phyloP scores from a whole-genome alignment of 805 yeast genomes.

The Babjeviella inositovora region DNA sequence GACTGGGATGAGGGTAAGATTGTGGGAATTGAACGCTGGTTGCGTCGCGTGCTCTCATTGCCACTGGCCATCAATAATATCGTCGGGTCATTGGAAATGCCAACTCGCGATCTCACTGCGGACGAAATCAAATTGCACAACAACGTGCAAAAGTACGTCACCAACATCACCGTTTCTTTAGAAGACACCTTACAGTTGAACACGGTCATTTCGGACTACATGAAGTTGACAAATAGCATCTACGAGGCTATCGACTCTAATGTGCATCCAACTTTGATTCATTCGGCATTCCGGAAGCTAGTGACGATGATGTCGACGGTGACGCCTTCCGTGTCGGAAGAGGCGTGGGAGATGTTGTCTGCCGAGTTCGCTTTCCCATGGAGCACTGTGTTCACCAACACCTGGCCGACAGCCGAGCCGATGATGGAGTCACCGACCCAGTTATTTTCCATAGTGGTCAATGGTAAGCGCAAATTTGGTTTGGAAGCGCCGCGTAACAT shows the following conservation, averaged over 20 bases:
- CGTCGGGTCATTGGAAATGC: constrained; percentile 5
- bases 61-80: constrained; percentile 1
- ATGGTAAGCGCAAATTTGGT: constrained; percentile 52
- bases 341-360: constrained; percentile 46
- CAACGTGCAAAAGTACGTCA: constrained; percentile 27
- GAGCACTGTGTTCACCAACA: constrained; percentile 33
- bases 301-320: constrained; percentile 63
- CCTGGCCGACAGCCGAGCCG: constrained; percentile 47
- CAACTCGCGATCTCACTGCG: constrained; percentile 9
- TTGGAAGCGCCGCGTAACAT: constrained; percentile 9
- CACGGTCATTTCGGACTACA: constrained; percentile 77
- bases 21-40: constrained; percentile 80
- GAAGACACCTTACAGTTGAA: constrained; percentile 48
- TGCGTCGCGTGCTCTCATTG: constrained; percentile 32
- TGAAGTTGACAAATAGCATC: constrained; percentile 59
- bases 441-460: constrained; percentile 46
- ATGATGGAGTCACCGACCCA: constrained; percentile 17
- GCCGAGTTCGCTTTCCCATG: constrained; percentile 11
- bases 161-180: constrained; percentile 42
- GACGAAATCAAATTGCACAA: constrained; percentile 44
- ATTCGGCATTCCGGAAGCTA: constrained; percentile 33
- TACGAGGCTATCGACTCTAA: constrained; percentile 16
- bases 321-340: constrained; percentile 72
- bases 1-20: constrained; percentile 88
- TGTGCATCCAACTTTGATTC: constrained; percentile 20